phyloP scores from a whole-genome alignment of 495 filamentous ascomycete species.

The Beverwykella pulmonaria region DNA sequence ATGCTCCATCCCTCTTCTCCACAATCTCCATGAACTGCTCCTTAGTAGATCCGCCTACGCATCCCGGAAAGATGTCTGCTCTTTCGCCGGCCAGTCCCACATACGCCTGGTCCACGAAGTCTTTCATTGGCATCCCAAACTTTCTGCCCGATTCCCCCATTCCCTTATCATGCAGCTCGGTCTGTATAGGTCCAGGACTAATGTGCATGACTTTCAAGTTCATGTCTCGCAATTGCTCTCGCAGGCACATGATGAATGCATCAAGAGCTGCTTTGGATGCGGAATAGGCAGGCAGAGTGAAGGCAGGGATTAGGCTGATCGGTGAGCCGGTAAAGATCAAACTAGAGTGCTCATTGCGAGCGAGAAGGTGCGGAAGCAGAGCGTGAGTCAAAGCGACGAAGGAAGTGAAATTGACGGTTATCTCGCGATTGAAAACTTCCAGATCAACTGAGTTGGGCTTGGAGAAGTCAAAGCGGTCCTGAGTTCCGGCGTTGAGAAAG shows the following conservation, averaged over 20 bases:
- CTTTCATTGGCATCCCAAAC: constrained; percentile 15
- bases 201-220: background rate
- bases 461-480: constrained; percentile 14
- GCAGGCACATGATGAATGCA: constrained; percentile 42
- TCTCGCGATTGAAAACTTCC: constrained; percentile 17
- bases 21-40: constrained; percentile 23
- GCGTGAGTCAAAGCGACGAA: constrained; percentile 32
- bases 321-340: constrained; percentile 47
- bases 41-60: background rate
- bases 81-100: background rate
- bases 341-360: background rate
- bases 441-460: constrained; percentile 27
- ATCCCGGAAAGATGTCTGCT: constrained; percentile 10
- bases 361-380: constrained; percentile 32
- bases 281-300: constrained; percentile 47
- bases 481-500: constrained; percentile 39
- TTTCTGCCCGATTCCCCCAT: constrained; percentile 5
- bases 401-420: constrained; percentile 32
- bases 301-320: constrained; percentile 49
- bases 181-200: constrained; percentile 7
- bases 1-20: constrained; percentile 10
- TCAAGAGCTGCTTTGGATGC: constrained; percentile 53
- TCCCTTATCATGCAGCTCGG: constrained; percentile 12
- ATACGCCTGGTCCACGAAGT: constrained; percentile 16
- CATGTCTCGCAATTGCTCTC: constrained; percentile 11